These are phyloP conservation scores for Penicillium sp. DNA, from an alignment of 2,329 filamentous ascomycete species.

Conservation along the genomic window DNA sequence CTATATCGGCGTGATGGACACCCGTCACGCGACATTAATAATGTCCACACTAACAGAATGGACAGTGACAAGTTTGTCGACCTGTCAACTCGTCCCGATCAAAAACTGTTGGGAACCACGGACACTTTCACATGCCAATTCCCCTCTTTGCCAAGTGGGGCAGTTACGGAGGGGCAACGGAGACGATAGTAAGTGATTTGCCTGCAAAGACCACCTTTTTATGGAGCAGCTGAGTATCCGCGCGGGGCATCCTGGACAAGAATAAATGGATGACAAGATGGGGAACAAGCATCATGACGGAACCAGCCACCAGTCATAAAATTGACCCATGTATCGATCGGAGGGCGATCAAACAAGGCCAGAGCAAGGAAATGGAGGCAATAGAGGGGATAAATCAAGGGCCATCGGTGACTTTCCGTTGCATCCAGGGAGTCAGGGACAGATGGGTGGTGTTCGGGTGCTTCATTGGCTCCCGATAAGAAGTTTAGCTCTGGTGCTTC, in stretches of 20 bases:
- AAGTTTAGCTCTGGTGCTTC: background rate
- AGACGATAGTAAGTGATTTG: background rate
- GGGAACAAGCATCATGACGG: background rate
- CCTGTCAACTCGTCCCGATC: too few relatives aligned
- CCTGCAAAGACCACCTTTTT: background rate
- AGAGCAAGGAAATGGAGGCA: background rate
- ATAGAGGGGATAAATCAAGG: background rate
- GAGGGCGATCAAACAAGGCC: background rate
- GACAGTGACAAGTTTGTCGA: background rate
- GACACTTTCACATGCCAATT: constrained; percentile 12
- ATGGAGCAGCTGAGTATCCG: background rate
- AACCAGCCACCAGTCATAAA: background rate
- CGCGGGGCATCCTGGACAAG: background rate
- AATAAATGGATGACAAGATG: background rate
- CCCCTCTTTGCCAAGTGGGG: constrained; percentile 3
- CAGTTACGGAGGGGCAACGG: background rate
- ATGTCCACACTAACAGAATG: background rate
- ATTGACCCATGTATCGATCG: background rate
- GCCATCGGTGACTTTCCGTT: background rate
- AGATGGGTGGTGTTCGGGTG: background rate
- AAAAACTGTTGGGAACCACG: constrained; percentile 2
- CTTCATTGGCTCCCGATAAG: background rate
- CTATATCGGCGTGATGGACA: background rate
- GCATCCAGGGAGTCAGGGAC: too few relatives aligned
- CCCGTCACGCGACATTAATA: background rate